Conservation (phyloP, 1,284 basidiomycete genomes). For the Trichosporon coremiiforme region DNA sequence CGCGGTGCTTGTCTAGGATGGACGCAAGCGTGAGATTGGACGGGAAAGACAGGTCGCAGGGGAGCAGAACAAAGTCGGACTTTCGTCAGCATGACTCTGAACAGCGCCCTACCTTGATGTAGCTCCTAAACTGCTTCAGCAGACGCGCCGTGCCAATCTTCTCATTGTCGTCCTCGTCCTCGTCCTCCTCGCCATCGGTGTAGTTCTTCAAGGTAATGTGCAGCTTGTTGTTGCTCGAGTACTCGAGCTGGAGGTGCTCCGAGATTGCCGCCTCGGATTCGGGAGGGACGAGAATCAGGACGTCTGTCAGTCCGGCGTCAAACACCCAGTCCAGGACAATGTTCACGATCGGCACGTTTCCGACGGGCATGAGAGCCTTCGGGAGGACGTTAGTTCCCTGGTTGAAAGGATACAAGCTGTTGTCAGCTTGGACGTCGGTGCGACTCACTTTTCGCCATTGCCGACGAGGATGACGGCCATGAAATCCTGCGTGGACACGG, state of each 20-base stretch:
- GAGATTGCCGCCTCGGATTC: constrained; percentile 72
- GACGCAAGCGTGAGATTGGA: constrained; percentile 68
- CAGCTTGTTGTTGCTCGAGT: constrained; percentile 40
- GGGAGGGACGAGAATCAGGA: constrained; percentile 79
- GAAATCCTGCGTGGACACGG: constrained; percentile 64
- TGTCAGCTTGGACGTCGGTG: background rate
- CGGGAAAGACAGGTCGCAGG: constrained; percentile 86
- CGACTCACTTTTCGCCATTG: constrained; percentile 78
- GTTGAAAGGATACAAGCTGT: constrained; percentile 54
- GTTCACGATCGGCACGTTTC: constrained; percentile 83
- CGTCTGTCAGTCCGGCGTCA: constrained; percentile 79
- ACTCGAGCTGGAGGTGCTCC: constrained; percentile 65
- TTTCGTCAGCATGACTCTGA: constrained; percentile 27
- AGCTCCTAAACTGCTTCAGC: constrained; percentile 49
- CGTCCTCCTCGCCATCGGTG: constrained; percentile 50
- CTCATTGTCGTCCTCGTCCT: constrained; percentile 34
- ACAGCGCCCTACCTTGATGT: constrained; percentile 44
- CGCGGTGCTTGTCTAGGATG: constrained; percentile 83
- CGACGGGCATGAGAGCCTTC: constrained; percentile 83
- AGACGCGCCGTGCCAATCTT: constrained; percentile 53
- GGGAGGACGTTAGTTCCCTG: constrained; percentile 51
- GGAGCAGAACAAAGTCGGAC: constrained; percentile 84
- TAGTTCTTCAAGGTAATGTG: constrained; percentile 44
- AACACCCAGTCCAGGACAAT: constrained; percentile 83
- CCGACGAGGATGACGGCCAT: constrained; percentile 80